These are phyloP conservation scores for Fusarium poae DNA, from an alignment of 2,329 filamentous ascomycete species.

Conservation along the genomic window DNA sequence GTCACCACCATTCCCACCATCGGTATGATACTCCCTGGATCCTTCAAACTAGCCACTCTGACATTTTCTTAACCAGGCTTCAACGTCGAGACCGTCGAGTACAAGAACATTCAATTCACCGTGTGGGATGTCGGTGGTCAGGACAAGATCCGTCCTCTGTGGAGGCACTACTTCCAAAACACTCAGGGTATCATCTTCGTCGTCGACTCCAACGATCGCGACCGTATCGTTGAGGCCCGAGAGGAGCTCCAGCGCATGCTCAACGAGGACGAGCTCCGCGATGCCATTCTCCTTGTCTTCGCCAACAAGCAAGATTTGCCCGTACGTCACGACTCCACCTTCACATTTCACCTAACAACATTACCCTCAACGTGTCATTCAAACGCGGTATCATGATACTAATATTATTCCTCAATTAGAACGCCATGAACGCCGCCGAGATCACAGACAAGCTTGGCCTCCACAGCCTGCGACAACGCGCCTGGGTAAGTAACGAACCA, in stretches of 20 bases:
- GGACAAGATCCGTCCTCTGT: constrained; percentile 99
- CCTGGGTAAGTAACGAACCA: constrained; percentile 82
- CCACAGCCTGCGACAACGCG: constrained; percentile 97
- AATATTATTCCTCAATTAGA: constrained; percentile 66
- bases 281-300: constrained; percentile 96
- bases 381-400: constrained; percentile 28
- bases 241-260: constrained; percentile 98
- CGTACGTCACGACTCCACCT: constrained; percentile 69
- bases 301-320: constrained; percentile 99
- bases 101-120: constrained; percentile 99
- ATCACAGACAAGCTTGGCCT: constrained; percentile 99
- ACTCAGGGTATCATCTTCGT: constrained; percentile 99
- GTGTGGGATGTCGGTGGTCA: constrained; percentile 99
- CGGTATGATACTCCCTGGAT: constrained; percentile 65
- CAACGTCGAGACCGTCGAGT: constrained; percentile 99
- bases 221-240: constrained; percentile 95
- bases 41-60: constrained; percentile 30
- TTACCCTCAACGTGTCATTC: constrained; percentile 11
- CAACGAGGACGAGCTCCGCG: constrained; percentile 98
- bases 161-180: constrained; percentile 99
- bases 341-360: constrained; percentile 20
- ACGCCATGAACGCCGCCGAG: constrained; percentile 99
- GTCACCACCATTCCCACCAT: constrained; percentile 99
- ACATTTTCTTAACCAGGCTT: constrained; percentile 72
- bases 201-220: constrained; percentile 98